Evolutionary conservation across 2,329 filamentous ascomycete genomes (phyloP).

Genomic region (Lasiodiplodia theobromae): DNA sequence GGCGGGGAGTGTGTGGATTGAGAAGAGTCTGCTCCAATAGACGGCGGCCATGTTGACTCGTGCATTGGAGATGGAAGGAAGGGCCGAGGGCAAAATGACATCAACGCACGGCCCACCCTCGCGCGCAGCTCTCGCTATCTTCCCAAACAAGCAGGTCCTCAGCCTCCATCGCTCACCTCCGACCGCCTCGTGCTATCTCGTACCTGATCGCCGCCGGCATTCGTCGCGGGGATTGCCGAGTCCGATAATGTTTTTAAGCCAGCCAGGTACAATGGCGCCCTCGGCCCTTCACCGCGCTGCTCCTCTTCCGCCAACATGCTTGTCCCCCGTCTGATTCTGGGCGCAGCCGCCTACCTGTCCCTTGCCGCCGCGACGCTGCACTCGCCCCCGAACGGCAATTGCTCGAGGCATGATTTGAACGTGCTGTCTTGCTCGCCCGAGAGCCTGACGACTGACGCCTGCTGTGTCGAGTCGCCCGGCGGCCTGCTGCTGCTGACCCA

Average conservation of each 20-base stretch:
- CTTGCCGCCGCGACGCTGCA: conserved; percentile 24
- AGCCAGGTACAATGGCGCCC: conserved; percentile 28
- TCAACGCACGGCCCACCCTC: conserved; percentile 11
- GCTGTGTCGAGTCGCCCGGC: conserved; percentile 28
- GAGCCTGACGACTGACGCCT: conserved; percentile 21
- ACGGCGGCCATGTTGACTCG: conserved; percentile 9
- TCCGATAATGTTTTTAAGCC: conserved; percentile 26
- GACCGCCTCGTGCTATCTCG: neutral
- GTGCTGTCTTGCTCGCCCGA: conserved; percentile 29
- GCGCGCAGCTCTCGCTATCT: conserved; percentile 3
- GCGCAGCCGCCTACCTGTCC: conserved; percentile 24
- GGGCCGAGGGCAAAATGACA: conserved; percentile 19
- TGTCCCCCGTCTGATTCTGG: conserved; percentile 25
- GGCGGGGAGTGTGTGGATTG: neutral
- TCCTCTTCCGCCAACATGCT: conserved; percentile 1
- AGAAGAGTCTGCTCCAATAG: conserved; percentile 9
- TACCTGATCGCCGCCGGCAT: conserved; percentile 18
- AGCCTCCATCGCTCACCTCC: conserved; percentile 15
- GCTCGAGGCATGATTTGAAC: conserved; percentile 19
- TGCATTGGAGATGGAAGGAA: neutral
- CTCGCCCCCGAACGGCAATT: conserved; percentile 20
- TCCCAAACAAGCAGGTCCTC: conserved; percentile 25
- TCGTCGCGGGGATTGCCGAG: neutral
- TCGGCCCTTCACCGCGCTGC: conserved; percentile 14
- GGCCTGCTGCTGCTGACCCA: conserved; percentile 26